Conservation (phyloP, 495 filamentous ascomycete species). For the Podospora conica region DNA sequence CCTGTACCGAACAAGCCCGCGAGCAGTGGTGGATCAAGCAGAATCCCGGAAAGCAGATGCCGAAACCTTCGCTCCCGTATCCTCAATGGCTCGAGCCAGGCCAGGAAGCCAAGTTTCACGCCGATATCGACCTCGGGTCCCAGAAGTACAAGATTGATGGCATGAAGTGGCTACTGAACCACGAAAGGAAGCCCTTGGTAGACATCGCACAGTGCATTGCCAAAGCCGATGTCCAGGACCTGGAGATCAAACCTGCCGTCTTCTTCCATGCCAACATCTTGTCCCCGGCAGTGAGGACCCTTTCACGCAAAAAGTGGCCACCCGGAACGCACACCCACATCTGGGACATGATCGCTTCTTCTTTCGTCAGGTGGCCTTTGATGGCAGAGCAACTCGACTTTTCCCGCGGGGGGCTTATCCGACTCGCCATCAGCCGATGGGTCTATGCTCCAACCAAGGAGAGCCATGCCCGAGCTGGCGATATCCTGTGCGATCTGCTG, state of each 20-base stretch:
- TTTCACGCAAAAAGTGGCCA: background rate
- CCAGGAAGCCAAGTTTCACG: background rate
- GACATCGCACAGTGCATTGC: conserved; percentile 2
- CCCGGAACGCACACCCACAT: background rate
- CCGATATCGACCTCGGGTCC: background rate
- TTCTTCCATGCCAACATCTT: conserved; percentile 8
- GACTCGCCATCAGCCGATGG: conserved; percentile 4
- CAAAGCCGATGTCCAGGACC: background rate
- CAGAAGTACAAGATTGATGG: background rate
- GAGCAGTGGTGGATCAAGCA: conserved; percentile 2
- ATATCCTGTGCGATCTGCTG: background rate
- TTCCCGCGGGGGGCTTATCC: background rate
- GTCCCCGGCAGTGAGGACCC: conserved; percentile 1
- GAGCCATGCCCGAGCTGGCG: background rate
- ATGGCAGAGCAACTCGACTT: conserved; percentile 4
- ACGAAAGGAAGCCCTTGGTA: background rate
- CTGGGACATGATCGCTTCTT: conserved; percentile 4
- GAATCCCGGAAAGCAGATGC: background rate
- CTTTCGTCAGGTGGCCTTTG: conserved; percentile 4
- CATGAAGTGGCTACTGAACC: background rate
- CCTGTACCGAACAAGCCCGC: conserved; percentile 11
- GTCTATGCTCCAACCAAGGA: background rate
- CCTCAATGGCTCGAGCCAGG: background rate
- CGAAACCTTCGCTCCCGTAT: background rate
- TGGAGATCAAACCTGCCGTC: conserved; percentile 8